Base-by-base conservation (phyloP, 768 basidiomycete species). In the Pleurotus eryngii region DNA sequence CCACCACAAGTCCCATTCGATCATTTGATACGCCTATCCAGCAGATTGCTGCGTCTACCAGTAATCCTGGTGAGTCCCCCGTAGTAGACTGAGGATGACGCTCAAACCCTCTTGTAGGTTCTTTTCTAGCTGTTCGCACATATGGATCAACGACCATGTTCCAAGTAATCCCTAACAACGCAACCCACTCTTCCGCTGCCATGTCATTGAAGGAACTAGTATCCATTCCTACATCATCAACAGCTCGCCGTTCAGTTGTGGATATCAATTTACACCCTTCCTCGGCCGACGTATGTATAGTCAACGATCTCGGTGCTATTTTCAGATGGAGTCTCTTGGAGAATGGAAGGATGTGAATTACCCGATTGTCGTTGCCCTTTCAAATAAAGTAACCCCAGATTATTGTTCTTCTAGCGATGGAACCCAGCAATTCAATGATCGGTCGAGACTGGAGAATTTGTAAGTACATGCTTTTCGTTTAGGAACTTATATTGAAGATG, bases 11-110 rank as follows among this genome's bases (percentile, higher is more conserved):
- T 4, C 73, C 84, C 4, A 65, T 74, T 5, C 71, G 72, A 58
- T 70, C 71, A 2, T 90, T 89, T 59, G 70, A 79, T 17, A 89
- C 89, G 2, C 88, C 90, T 11, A 88, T 92, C 53, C 75, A 77
- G 53, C 90, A 92, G 61, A 72, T 91, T 47, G 68, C 71, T 4
- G 64, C 76, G n/a, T 72, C 76, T 3, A 61, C 64, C 12, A 20
- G 39, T 56, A 39, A 56, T 46, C 24, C 40, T 38, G 50, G 49
- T 46, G 30, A 5, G 37, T 27, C 18, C 26, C 30, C 18, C 27
- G 14, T 24, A 54, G 8, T 15, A 24, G 18, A 22, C 43, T 15
- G 1, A 8, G 15, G 5, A 20, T 27, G 4, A 42, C 46, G 27
- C 22, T 22, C 6, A 6, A 7, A 50, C 5, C 35, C 1, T 40